Evolutionary conservation across 345 rosid genomes (phyloP), one percentile per base, ranked within the genome.

Genomic region (Garcia nutans): DNA sequence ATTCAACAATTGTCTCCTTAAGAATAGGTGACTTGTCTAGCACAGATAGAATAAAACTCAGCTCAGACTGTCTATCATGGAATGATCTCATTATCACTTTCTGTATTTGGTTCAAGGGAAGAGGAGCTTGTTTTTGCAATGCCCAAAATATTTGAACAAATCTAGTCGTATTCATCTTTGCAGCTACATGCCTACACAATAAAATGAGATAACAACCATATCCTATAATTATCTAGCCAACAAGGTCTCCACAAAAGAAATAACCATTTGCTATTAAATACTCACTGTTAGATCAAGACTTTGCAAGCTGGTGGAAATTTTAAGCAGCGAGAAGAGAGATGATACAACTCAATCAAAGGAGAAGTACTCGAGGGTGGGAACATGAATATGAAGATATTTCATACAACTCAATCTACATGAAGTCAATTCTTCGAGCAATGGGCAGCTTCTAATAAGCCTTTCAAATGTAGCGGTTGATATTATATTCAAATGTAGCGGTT

Each of bases 11-110:
- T 1, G 55, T 26, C 23, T 70, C 73, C 44, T 9, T 57, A 19
- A 54, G 61, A 3, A 37, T 6, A 9, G 61, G 62, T 55, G 73
- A 31, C 54, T 54, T 70, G 7, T 9, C 73, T 59, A 55, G 42
- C 19, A 70, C 26, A 52, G 31, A 70, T 55, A 19, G 45, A 24
- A 70, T 54, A 41, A 70, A 70, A 42, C 42, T 70, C 6, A 55
- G 9, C 59, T 70, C 73, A 37, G 20, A 17, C 31, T 54, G 62
- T 31, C 33, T 70, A 54, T 62, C 62, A 28, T 10, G 73, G 49
- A 55, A 70, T 28, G 73, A 70, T 56, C 73, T 17, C 47, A 70
- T 62, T 17, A 49, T 70, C 60, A 56, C 73, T 56, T 54, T 70
- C 73, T 55, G 26, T 12, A 70, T 54, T 33, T 55, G 60, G 3